These are phyloP conservation scores for Pythium volutum DNA, from an alignment of 352 stramenopile genomes.

Conservation along the genomic window DNA sequence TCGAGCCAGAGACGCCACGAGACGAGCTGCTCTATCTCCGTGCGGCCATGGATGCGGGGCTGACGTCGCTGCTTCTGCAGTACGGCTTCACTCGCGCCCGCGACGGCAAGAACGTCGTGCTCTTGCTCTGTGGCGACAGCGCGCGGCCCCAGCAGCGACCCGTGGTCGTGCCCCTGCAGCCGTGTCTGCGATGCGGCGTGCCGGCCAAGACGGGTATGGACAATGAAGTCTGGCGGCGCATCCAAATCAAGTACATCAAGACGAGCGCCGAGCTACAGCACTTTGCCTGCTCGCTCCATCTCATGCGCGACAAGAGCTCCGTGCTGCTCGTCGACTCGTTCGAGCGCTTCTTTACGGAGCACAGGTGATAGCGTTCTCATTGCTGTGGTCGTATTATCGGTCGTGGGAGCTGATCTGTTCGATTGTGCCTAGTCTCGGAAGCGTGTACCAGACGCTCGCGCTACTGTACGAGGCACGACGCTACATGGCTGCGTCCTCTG, in stretches of 20 bases:
- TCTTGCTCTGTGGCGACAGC: slow-evolving; percentile 41
- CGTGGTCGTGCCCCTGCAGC: slow-evolving; percentile 39
- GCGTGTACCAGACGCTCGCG: slow-evolving; percentile 61
- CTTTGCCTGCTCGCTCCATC: slow-evolving; percentile 57
- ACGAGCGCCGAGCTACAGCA: slow-evolving; percentile 48
- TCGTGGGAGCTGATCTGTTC: background rate
- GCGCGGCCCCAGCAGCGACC: slow-evolving; percentile 21
- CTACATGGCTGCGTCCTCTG: slow-evolving; percentile 45
- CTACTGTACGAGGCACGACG: slow-evolving; percentile 46
- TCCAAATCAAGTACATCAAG: slow-evolving; percentile 67
- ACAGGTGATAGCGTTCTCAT: slow-evolving; percentile 23
- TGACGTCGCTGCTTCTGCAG: slow-evolving; percentile 65
- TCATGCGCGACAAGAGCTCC: slow-evolving; percentile 40
- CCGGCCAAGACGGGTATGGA: slow-evolving; percentile 48
- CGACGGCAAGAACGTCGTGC: slow-evolving; percentile 39
- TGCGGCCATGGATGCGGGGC: slow-evolving; percentile 33
- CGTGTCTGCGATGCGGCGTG: slow-evolving; percentile 38
- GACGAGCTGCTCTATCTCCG: slow-evolving; percentile 42
- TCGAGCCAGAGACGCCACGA: slow-evolving; percentile 10
- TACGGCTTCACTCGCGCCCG: slow-evolving; percentile 57
- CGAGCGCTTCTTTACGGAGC: slow-evolving; percentile 47
- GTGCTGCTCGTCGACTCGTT: slow-evolving; percentile 60
- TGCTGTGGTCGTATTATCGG: background rate
- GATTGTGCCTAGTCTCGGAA: slow-evolving; percentile 23
- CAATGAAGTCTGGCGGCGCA: slow-evolving; percentile 43